phyloP scores from a whole-genome alignment of 2,329 filamentous ascomycete species.

The Paecilomyces fulvus region DNA sequence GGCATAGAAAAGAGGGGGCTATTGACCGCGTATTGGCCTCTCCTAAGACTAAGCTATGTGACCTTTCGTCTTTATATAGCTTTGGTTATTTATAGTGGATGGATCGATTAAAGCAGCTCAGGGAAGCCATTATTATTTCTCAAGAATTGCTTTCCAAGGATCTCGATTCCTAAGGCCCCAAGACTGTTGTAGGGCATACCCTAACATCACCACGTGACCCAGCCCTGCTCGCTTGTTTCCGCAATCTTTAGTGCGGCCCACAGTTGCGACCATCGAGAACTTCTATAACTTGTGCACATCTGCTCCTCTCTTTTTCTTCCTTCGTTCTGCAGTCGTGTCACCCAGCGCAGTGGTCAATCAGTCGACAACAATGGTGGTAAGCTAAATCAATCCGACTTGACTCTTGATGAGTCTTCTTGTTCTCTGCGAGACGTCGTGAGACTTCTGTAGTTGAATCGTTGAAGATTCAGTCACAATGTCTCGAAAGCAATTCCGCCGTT shows the following conservation, averaged over 20 bases:
- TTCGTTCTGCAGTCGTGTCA: constrained; percentile 35
- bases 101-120: too few species aligned
- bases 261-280: constrained; percentile 7
- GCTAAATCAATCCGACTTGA: constrained; percentile 41
- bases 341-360: constrained; percentile 43
- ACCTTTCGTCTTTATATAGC: too few species aligned
- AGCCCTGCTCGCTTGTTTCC: constrained; percentile 5
- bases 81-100: too few species aligned
- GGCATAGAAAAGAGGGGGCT: too few species aligned
- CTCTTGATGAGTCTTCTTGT: constrained; percentile 29
- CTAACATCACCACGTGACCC: neutral
- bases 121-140: too few species aligned
- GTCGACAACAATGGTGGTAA: constrained; percentile 53
- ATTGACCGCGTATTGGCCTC: too few species aligned
- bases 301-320: constrained; percentile 18
- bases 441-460: constrained; percentile 11
- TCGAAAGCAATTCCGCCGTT: constrained; percentile 31
- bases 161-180: too few species aligned
- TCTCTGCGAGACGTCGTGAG: constrained; percentile 32
- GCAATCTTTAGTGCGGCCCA: constrained; percentile 28
- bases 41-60: too few species aligned
- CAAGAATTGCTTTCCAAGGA: too few species aligned
- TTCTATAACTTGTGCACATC: constrained; percentile 10
- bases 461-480: constrained; percentile 19
- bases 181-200: neutral